A percentile compares a stretch with the other conserved stretches of the same genome.
Conservation (phyloP, 106 monocot species). For the Acorus calamus region DNA sequence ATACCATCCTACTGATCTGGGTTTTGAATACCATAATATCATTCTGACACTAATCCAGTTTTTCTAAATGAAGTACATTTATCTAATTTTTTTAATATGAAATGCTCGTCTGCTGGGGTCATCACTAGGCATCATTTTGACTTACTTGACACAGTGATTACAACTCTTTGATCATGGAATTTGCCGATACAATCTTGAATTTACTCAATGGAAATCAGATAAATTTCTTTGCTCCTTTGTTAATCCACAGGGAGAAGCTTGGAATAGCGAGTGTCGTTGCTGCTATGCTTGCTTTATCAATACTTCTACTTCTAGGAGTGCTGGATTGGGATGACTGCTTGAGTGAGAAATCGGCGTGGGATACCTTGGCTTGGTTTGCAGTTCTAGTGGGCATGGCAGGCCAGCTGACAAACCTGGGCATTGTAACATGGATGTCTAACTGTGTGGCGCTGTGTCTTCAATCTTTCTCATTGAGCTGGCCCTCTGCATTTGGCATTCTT, state of each 20-base stretch:
- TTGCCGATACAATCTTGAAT: too few species aligned
- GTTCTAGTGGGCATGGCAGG: conserved; percentile 94
- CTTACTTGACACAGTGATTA: too few species aligned
- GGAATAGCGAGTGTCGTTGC: conserved; percentile 90
- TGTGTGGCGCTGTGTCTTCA: conserved; percentile 73
- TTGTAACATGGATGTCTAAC: conserved; percentile 82
- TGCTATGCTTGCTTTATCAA: conserved; percentile 89
- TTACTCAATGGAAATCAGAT: too few species aligned
- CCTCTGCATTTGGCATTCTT: conserved; percentile 69
- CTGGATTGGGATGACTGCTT: conserved; percentile 96
- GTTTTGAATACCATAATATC: too few species aligned
- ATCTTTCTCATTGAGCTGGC: conserved; percentile 88
- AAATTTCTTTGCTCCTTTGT: background rate
- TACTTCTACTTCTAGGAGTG: conserved; percentile 81
- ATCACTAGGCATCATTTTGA: too few species aligned
- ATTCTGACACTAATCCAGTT: too few species aligned
- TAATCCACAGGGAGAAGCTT: conserved; percentile 35
- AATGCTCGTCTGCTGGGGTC: too few species aligned
- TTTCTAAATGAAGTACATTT: too few species aligned
- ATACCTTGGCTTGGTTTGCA: conserved; percentile 94
- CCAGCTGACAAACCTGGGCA: conserved; percentile 78
- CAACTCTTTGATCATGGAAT: too few species aligned
- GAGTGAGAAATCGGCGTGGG: conserved; percentile 94
- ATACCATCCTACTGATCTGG: too few species aligned
- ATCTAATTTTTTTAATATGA: too few species aligned